Evolutionary conservation across 352 stramenopile genomes (phyloP), one percentile per base, ranked within the genome.

Genomic region (Phytophthora boehmeriae): DNA sequence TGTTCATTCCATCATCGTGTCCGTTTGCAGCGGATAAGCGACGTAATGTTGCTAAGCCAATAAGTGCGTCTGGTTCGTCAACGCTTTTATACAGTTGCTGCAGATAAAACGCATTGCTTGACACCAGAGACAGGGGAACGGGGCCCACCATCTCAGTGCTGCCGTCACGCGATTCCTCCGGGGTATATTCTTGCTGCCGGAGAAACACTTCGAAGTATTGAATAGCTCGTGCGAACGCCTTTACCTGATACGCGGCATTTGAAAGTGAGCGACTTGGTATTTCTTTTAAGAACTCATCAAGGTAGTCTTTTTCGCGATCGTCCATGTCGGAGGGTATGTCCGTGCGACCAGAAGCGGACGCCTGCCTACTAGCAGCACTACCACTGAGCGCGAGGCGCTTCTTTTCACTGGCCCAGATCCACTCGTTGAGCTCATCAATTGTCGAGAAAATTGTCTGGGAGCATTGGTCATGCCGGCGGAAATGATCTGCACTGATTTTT

Each of bases 401-500:
- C 50, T 94, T 92, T 49, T 94, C 86, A 44, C 64, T 91, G 32
- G 63, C 88, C 88, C 88, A 96, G 14, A 96, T 75, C 88, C 88
- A 96, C 13, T 96, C 86, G 56, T 94, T 96, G 8, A 96, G 59
- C 39, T 95, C 86, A 67, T 96, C 88, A 17, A 96, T 83, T 2
- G 83, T 92, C 10, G 86, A 89, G 44, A 96, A 91, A 57, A 96
- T 89, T 0, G 78, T 92, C 54, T 96, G 88, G 8, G 75, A 85
- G 50, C 88, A 96, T 48, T 95, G 88, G 47, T 96, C 84, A 65
- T 95, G 83, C 0, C 85, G 82, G 58, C 85, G 90, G 23, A 84
- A 88, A 43, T 84, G 80, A 30, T 92, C 86, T 2, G 67, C 76
- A 57, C 82, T 68, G 11, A 62, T 46, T 38, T 64, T 71, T 35